Percentiles rank a stretch among this genome's conserved stretches.
Conservation (phyloP, 2,329 filamentous ascomycete species). For the Talaromyces sp. region DNA sequence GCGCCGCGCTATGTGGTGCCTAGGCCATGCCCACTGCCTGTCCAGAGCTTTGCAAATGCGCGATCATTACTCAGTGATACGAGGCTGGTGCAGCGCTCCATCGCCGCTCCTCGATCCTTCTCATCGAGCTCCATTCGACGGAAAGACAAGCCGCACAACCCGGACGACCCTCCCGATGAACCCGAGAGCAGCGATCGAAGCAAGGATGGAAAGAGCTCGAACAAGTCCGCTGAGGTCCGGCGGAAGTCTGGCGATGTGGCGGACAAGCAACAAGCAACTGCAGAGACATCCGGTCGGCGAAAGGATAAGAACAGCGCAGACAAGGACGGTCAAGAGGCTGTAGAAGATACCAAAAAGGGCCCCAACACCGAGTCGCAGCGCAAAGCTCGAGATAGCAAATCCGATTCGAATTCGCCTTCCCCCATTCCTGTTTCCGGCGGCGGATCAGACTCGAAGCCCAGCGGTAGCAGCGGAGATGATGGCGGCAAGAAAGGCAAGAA, state of each 20-base stretch:
- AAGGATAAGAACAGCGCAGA: slow-evolving; percentile 35
- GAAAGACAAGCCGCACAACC: slow-evolving; percentile 53
- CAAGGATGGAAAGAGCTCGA: slow-evolving; percentile 41
- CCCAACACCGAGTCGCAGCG: slow-evolving; percentile 26
- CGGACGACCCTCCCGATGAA: slow-evolving; percentile 32
- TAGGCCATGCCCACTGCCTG: slow-evolving; percentile 25
- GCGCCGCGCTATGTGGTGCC: slow-evolving; percentile 38
- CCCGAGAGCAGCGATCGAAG: slow-evolving; percentile 42
- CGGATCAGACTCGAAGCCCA: slow-evolving; percentile 42
- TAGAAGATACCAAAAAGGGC: slow-evolving; percentile 39
- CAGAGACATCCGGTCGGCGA: slow-evolving; percentile 26
- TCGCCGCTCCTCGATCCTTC: slow-evolving; percentile 34
- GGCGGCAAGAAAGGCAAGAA: slow-evolving; percentile 69
- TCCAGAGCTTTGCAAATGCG: slow-evolving; percentile 27
- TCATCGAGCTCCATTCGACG: slow-evolving; percentile 43
- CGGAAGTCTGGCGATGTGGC: slow-evolving; percentile 36
- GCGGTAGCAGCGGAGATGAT: slow-evolving; percentile 54
- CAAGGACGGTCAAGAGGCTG: slow-evolving; percentile 28
- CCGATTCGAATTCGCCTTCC: slow-evolving; percentile 45
- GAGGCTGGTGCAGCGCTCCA: slow-evolving; percentile 20
- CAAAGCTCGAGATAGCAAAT: slow-evolving; percentile 39
- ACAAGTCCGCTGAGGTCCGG: slow-evolving; percentile 33
- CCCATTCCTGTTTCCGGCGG: slow-evolving; percentile 34
- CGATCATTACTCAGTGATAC: slow-evolving; percentile 22
- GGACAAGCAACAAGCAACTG: slow-evolving; percentile 26